Conservation (phyloP, 2,329 filamentous ascomycete species). For the Trichoderma cornu-damae region DNA sequence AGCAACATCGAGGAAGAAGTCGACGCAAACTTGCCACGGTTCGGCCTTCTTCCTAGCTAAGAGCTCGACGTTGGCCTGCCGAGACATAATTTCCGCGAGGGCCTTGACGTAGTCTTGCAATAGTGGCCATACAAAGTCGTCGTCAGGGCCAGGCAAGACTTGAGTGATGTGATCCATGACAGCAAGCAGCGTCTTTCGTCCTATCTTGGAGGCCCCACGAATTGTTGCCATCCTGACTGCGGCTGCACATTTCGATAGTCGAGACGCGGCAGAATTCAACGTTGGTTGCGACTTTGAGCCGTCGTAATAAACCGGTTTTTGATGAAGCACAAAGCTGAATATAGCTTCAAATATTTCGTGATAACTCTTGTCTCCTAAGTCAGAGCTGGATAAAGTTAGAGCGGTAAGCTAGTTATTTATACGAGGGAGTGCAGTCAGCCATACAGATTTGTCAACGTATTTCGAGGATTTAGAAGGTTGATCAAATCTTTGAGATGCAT, state of each 20-base stretch:
- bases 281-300: conserved; percentile 44
- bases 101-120: conserved; percentile 73
- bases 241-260: conserved; percentile 64
- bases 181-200: conserved; percentile 70
- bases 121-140: conserved; percentile 63
- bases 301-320: conserved; percentile 60
- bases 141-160: conserved; percentile 57
- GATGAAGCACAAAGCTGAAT: conserved; percentile 62
- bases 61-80: conserved; percentile 75
- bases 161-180: conserved; percentile 79
- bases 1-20: conserved; percentile 65
- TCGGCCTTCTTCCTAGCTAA: conserved; percentile 52
- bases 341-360: conserved; percentile 76
- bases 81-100: conserved; percentile 63
- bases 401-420: conserved; percentile 24
- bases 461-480: conserved; percentile 36
- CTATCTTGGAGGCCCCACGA: conserved; percentile 62
- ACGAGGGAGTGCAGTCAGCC: conserved; percentile 23
- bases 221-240: conserved; percentile 68
- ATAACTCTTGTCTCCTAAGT: conserved; percentile 70
- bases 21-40: conserved; percentile 63
- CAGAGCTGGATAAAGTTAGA: conserved; percentile 25
- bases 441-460: conserved; percentile 36
- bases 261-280: conserved; percentile 45
- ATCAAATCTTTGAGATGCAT: conserved; percentile 25